Conservation (phyloP, 176 grass and related monocot species). For the Triticum timopheevii region DNA sequence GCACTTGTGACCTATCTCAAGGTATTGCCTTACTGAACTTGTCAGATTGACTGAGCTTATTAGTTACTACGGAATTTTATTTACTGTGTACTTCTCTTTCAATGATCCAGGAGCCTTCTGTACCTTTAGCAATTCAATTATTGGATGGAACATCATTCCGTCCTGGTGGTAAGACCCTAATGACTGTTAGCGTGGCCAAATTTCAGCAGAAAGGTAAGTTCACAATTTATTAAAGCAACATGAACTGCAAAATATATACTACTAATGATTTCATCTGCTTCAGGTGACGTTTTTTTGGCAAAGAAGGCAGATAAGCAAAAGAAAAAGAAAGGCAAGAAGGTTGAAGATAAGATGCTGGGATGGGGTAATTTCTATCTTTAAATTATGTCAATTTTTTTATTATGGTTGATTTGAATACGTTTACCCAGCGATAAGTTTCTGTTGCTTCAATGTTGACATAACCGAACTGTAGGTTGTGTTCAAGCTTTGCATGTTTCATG, state of each 20-base stretch:
- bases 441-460: neutral
- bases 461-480: neutral
- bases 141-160: constrained; percentile 81
- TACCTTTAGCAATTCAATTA: constrained; percentile 77
- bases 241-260: constrained; percentile 10
- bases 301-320: constrained; percentile 87
- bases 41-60: neutral
- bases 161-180: constrained; percentile 72
- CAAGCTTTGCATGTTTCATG: constrained; percentile 17
- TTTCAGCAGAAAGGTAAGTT: constrained; percentile 92
- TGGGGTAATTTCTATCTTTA: constrained; percentile 67
- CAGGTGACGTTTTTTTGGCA: constrained; percentile 73
- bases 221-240: constrained; percentile 2
- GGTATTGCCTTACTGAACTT: constrained; percentile 37
- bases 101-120: constrained; percentile 78
- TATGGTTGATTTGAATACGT: constrained; percentile 20
- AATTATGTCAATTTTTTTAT: constrained; percentile 2
- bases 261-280: constrained; percentile 29
- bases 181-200: constrained; percentile 76
- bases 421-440: neutral
- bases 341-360: constrained; percentile 93
- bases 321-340: constrained; percentile 87
- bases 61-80: constrained; percentile 3
- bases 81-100: constrained; percentile 8
- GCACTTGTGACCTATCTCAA: constrained; percentile 92